Base-by-base conservation (phyloP, 2,329 filamentous ascomycete genomes). In the Trichoderma gracile region DNA sequence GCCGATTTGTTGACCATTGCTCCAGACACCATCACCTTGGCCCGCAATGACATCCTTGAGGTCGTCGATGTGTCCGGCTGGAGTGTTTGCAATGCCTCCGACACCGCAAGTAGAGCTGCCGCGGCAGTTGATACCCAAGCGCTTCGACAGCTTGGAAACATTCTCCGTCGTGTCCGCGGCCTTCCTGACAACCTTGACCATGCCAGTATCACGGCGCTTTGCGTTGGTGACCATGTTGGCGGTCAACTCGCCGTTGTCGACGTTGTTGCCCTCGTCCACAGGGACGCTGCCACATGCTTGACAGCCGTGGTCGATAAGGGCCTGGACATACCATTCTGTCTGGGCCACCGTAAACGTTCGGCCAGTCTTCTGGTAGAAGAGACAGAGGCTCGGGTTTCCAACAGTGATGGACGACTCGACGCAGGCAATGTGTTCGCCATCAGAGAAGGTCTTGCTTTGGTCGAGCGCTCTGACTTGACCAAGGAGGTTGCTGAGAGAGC, bases 331-430 rank as follows among this genome's bases (percentile, higher is more conserved):
- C 6, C 38, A 6, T 42, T 64, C 45, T 4, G 67, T 67, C 55
- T 68, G 65, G 63, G n/a, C 50, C 5, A 68, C 58, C 17, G 62
- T 68, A 53, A 57, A 68, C 33, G 49, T 55, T 19, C 67, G 65
- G 17, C 65, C 65, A 1, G 65, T 65, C 6, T 64, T 64, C 40
- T 67, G 67, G 55, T 67, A 68, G 33, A 67, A 67, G 54, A 68
- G 15, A 4, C 53, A 55, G 21, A 55, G 53, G 7, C 19, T 43
- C 2, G 53, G 40, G 21, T n/a, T 27, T 1, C 38, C 53, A 9
- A 43, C 17, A 17, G 19, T 27, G 21, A n/a, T 10, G 23, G 21
- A 15, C 1, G 23, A 27, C 3, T 21, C 6, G 8, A 14, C 21
- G 9, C 53, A 55, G 21, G 38, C 14, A 23, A 43, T 27, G 21